Percentiles rank a stretch among this genome's conserved stretches.
Evolutionary conservation across 805 yeast species (phyloP).

Genomic region (Myxozyma nipponensis): DNA sequence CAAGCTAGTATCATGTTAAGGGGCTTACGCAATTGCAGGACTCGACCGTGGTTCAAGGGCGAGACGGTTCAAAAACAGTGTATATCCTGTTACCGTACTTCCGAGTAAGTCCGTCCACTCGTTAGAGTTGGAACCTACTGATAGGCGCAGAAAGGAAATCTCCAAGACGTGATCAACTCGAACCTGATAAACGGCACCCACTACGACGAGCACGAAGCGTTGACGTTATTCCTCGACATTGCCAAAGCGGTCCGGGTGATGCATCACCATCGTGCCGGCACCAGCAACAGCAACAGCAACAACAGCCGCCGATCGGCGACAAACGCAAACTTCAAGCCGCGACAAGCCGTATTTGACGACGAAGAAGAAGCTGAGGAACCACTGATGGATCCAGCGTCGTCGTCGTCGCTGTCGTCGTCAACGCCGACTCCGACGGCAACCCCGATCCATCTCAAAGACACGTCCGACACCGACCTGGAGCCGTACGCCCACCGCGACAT

Average conservation of each 20-base stretch:
- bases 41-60: constrained; percentile 64
- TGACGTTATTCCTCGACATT: constrained; percentile 60
- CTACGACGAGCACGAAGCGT: constrained; percentile 61
- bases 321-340: constrained; percentile 16
- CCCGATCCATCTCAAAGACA: background rate
- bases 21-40: constrained; percentile 40
- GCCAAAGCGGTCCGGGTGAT: constrained; percentile 71
- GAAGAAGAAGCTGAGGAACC: constrained; percentile 34
- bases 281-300: background rate
- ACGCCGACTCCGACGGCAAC: background rate
- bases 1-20: background rate
- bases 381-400: constrained; percentile 41
- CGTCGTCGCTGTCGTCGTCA: background rate
- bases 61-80: constrained; percentile 74
- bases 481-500: constrained; percentile 84
- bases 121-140: background rate
- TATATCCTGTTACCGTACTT: constrained; percentile 76
- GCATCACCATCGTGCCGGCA: constrained; percentile 56
- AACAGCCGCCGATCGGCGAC: background rate
- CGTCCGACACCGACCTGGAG: constrained; percentile 43
- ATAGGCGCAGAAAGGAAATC: constrained; percentile 53
- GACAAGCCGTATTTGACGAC: constrained; percentile 3
- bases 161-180: constrained; percentile 74
- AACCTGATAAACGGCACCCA: constrained; percentile 53
- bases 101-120: constrained; percentile 2